Evolutionary conservation across 768 basidiomycete species (phyloP).

Genomic region (Lactarius quietus): DNA sequence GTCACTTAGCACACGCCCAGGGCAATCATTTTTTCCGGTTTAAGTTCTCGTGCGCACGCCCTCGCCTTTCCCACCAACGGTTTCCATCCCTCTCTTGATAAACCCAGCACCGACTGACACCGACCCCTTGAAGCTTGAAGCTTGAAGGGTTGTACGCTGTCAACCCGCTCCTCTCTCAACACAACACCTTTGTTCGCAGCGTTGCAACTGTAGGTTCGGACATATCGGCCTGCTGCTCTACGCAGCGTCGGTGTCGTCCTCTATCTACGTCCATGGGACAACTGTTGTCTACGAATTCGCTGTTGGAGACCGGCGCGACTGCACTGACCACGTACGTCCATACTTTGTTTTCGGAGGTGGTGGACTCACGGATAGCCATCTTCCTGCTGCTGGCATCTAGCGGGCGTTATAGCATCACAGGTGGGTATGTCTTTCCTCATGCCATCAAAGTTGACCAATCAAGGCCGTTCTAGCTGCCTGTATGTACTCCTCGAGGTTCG

Average conservation of each 20-base stretch:
- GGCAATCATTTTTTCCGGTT: too few species aligned
- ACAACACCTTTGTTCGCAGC: not conserved
- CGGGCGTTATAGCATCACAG: constrained; percentile 13
- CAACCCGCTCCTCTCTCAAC: not conserved
- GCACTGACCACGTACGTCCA: not conserved
- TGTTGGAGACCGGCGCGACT: not conserved
- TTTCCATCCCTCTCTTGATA: not conserved
- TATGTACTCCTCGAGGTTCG: constrained; percentile 3
- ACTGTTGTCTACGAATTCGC: not conserved
- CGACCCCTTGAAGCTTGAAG: not conserved
- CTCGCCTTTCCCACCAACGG: not conserved
- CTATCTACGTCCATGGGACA: not conserved
- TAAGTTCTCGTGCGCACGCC: not conserved
- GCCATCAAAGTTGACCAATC: not conserved
- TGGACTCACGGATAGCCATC: not conserved
- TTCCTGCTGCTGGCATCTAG: constrained; percentile 1
- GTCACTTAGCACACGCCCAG: too few species aligned
- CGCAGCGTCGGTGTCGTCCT: not conserved
- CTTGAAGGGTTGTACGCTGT: not conserved
- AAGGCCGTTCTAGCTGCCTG: not conserved
- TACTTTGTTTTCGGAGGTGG: not conserved
- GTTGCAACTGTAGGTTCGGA: not conserved
- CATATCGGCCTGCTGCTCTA: not conserved
- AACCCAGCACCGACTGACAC: not conserved
- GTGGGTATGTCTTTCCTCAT: not conserved